phyloP scores from a whole-genome alignment of 23 red algal genomes.

The Chondrus crispus region DNA sequence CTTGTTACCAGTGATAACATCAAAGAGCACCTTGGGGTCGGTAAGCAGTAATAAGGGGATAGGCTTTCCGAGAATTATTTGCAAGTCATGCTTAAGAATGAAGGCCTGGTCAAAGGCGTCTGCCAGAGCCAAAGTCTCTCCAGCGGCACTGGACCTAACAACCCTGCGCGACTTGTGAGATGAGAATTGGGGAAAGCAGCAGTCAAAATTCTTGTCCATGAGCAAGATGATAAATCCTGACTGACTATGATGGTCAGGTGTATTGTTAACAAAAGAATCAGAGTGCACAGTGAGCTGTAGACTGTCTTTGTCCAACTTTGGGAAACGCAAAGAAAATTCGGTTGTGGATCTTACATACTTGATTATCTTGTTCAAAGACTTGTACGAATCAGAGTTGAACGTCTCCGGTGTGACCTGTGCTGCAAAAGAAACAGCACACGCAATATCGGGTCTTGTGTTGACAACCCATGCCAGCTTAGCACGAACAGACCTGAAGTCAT shows the following conservation, averaged over 20 bases:
- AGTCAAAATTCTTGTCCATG: not conserved
- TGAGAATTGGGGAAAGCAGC: not conserved
- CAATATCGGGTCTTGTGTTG: not conserved
- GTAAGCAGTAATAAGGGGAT: not conserved
- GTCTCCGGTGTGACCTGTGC: not conserved
- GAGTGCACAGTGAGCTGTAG: not conserved
- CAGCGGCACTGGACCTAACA: not conserved
- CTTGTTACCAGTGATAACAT: not conserved
- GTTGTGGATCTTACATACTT: not conserved
- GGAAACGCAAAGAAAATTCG: not conserved
- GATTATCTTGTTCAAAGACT: not conserved
- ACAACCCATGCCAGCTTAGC: not conserved
- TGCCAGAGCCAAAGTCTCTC: conserved; percentile 1
- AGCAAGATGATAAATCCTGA: conserved; percentile 3
- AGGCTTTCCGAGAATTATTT: not conserved
- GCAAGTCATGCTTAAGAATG: conserved; percentile 1
- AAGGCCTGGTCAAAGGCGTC: conserved; percentile 15
- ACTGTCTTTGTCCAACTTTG: not conserved
- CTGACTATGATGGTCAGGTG: not conserved
- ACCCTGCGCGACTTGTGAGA: not conserved
- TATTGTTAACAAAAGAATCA: not conserved
- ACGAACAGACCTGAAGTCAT: not conserved
- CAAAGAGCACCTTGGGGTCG: not conserved
- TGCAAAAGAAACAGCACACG: not conserved
- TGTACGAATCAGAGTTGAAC: not conserved